Evolutionary conservation across 2,329 filamentous ascomycete species (phyloP).

Genomic region (Ophiosphaerella korrae): DNA sequence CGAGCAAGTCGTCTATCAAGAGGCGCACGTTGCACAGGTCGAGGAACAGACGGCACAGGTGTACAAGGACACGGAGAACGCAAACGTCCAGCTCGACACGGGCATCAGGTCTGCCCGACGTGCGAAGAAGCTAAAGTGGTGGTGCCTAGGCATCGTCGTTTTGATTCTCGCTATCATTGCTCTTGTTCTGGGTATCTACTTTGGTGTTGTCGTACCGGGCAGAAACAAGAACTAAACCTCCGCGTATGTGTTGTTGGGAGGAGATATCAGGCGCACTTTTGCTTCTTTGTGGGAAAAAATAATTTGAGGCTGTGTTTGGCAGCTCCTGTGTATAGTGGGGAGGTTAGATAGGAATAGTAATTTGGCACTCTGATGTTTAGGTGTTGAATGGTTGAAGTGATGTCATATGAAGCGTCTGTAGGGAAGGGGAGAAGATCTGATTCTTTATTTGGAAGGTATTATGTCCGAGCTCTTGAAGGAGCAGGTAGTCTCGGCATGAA

Average conservation of each 20-base stretch:
- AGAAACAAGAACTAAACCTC: neutral
- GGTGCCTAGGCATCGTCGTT: conserved; percentile 66
- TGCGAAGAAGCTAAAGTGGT: conserved; percentile 81
- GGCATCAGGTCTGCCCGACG: conserved; percentile 70
- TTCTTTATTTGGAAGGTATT: too few species aligned
- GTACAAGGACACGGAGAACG: conserved; percentile 68
- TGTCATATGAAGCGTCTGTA: too few species aligned
- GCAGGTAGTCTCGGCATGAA: too few species aligned
- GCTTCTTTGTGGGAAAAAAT: conserved; percentile 1
- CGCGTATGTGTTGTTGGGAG: neutral
- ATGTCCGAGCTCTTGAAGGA: too few species aligned
- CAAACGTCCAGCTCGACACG: conserved; percentile 70
- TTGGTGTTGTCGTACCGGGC: conserved; percentile 41
- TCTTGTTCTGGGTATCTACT: conserved; percentile 56
- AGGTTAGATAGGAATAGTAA: conserved; percentile 2
- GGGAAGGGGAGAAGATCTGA: too few species aligned
- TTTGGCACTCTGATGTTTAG: neutral
- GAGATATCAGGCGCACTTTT: neutral
- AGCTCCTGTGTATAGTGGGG: conserved; percentile 13
- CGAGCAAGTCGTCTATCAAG: conserved; percentile 74
- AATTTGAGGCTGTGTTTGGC: conserved; percentile 1
- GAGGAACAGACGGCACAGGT: conserved; percentile 71
- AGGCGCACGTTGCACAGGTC: conserved; percentile 64
- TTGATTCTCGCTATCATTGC: conserved; percentile 56
- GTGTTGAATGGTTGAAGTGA: neutral